Base-by-base conservation (phyloP, 495 filamentous ascomycete species). In the Aspergillus kassunensis region DNA sequence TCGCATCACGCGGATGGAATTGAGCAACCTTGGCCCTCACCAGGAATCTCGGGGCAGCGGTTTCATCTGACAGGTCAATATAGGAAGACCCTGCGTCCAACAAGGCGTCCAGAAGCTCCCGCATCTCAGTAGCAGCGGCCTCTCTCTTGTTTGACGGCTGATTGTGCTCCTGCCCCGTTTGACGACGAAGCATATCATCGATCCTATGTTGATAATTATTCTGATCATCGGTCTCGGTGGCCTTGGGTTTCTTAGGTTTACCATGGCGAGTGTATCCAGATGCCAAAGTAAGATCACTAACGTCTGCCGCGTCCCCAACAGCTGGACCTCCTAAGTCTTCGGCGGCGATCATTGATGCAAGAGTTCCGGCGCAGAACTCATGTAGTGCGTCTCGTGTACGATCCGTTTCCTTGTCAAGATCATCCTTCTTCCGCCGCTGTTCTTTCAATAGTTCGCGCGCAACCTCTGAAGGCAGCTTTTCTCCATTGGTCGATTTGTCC, bases 311-410 rank as follows among this genome's bases (percentile, higher is more conserved):
- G 55, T 90, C 85, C 10, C 91, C 91, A 1, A 91, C 88, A 6
- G 89, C 84, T 0, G 91, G 90, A 0, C 91, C 91, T 5, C 91
- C 91, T 9, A 90, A 75, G 59, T 89, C 87, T 70, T 96, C 91
- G 0, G 88, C 88, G 12, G 90, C 90, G 25, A 96, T 72, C 89
- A 92, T 90, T 0, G 78, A 68, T 6, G 86, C 87, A 2, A 96
- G 78, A 35, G 85, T 78, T 13, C 83, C 72, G 49, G 86, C 79
- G 15, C 91, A 81, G 50, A 96, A 95, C n/a, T 69, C 75, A 57
- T 86, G 77, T 16, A 95, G 74, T 2, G 80, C 78, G 23, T 74
- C 72, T 12, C 86, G 75, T 20, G 93, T 69, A 8, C 66, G 72
- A 2, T 67, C 69, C 0, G 81, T 85, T 41, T 83, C 75, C 25